Conservation (phyloP, 2,329 filamentous ascomycete genomes). For the Emergomyces orientalis region DNA sequence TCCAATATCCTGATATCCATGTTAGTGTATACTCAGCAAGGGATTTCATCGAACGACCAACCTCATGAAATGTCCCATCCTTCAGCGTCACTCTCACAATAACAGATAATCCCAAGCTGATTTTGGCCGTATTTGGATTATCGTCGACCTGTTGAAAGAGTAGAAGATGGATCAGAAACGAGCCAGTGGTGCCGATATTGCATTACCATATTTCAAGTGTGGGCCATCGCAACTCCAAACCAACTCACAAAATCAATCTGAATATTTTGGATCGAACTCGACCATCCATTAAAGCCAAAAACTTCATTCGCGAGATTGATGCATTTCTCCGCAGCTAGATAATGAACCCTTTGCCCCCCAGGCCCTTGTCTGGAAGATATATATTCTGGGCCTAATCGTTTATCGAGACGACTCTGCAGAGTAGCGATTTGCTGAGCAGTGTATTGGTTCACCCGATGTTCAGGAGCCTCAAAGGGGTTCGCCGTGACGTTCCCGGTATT, state of each 20-base stretch:
- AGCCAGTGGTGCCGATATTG: neutral
- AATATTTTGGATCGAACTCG: conserved; percentile 86
- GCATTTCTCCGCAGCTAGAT: conserved; percentile 91
- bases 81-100: conserved; percentile 82
- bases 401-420: conserved; percentile 75
- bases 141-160: conserved; percentile 57
- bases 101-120: conserved; percentile 79
- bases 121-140: conserved; percentile 63
- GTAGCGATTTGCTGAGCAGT: conserved; percentile 86
- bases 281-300: conserved; percentile 97
- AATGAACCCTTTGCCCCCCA: conserved; percentile 78
- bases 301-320: conserved; percentile 92
- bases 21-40: neutral
- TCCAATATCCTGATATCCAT: conserved; percentile 61
- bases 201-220: neutral
- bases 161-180: neutral
- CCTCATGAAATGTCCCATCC: conserved; percentile 92
- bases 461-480: conserved; percentile 74
- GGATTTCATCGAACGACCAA: conserved; percentile 20
- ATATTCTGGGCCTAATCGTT: conserved; percentile 91
- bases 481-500: conserved; percentile 30
- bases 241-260: conserved; percentile 74
- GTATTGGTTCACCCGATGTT: conserved; percentile 63
- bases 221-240: neutral
- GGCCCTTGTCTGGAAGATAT: conserved; percentile 79